Conservation (phyloP, 2,329 filamentous ascomycete genomes). For the Botrytis elliptica region DNA sequence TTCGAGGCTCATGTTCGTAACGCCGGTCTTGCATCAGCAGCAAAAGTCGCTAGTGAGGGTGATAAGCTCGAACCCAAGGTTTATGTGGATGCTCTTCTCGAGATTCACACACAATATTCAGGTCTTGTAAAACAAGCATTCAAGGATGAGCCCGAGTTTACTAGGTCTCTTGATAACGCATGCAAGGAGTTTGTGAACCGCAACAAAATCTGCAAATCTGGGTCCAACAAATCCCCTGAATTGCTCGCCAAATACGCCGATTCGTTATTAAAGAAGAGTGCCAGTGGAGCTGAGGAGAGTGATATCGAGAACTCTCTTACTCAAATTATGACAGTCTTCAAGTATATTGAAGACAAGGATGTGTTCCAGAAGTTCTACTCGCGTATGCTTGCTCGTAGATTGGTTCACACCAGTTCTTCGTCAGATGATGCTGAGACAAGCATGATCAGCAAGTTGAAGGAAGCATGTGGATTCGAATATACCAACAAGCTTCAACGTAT, state of each 20-base stretch:
- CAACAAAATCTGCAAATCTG: constrained; percentile 92
- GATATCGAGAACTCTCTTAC: constrained; percentile 85
- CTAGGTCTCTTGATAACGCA: constrained; percentile 91
- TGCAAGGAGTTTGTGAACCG: constrained; percentile 98
- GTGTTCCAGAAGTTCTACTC: constrained; percentile 99
- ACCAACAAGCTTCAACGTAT: constrained; percentile 99
- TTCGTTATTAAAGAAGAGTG: constrained; percentile 86
- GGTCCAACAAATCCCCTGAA: constrained; percentile 91
- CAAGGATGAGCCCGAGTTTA: constrained; percentile 94
- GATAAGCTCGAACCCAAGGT: constrained; percentile 94
- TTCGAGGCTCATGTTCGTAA: constrained; percentile 94
- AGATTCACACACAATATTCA: constrained; percentile 92
- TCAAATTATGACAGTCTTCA: constrained; percentile 99
- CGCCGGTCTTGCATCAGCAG: constrained; percentile 81
- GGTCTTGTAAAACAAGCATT: constrained; percentile 90
- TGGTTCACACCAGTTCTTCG: constrained; percentile 93
- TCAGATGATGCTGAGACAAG: constrained; percentile 97
- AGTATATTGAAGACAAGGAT: constrained; percentile 99
- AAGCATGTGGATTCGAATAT: constrained; percentile 97
- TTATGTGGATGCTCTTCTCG: constrained; percentile 91
- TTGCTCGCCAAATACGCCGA: constrained; percentile 95
- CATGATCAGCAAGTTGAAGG: constrained; percentile 99
- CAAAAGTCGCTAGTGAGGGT: constrained; percentile 84
- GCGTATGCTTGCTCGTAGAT: constrained; percentile 87
- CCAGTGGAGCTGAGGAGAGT: constrained; percentile 87